phyloP scores from a whole-genome alignment of 768 basidiomycete genomes.

The Boletus pseudopeckii region DNA sequence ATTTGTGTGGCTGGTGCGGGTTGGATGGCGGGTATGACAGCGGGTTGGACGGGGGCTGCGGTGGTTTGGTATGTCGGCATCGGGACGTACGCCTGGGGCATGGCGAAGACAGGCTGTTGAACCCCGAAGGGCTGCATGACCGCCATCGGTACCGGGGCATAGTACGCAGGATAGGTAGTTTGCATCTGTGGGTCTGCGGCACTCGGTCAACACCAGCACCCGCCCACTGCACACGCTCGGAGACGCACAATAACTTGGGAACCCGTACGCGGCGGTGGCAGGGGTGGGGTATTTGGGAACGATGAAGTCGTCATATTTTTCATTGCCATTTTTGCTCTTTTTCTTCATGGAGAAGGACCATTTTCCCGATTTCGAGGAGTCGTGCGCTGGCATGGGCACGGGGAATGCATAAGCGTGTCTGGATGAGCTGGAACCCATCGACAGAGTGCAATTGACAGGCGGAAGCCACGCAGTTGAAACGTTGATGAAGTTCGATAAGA shows the following conservation, averaged over 20 bases:
- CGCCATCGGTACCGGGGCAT: slow-evolving; percentile 27
- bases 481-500: slow-evolving; percentile 2
- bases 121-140: slow-evolving; percentile 19
- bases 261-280: slow-evolving; percentile 8
- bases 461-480: background rate
- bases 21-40: slow-evolving; percentile 1
- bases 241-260: slow-evolving; percentile 28
- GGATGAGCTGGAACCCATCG: slow-evolving; percentile 27
- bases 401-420: slow-evolving; percentile 7
- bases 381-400: slow-evolving; percentile 18
- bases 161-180: slow-evolving; percentile 26
- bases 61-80: slow-evolving; percentile 21
- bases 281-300: slow-evolving; percentile 13
- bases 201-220: slow-evolving; percentile 9
- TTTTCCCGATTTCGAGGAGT: slow-evolving; percentile 7
- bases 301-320: slow-evolving; percentile 18
- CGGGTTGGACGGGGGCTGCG: slow-evolving; percentile 9
- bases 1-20: slow-evolving; percentile 13
- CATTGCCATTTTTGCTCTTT: slow-evolving; percentile 19
- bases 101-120: slow-evolving; percentile 28
- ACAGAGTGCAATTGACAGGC: background rate
- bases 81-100: slow-evolving; percentile 28
- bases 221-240: background rate
- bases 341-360: slow-evolving; percentile 19
- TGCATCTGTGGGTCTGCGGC: slow-evolving; percentile 25